phyloP scores from a whole-genome alignment of 2,329 filamentous ascomycete species.

The Fusarium keratoplasticum region DNA sequence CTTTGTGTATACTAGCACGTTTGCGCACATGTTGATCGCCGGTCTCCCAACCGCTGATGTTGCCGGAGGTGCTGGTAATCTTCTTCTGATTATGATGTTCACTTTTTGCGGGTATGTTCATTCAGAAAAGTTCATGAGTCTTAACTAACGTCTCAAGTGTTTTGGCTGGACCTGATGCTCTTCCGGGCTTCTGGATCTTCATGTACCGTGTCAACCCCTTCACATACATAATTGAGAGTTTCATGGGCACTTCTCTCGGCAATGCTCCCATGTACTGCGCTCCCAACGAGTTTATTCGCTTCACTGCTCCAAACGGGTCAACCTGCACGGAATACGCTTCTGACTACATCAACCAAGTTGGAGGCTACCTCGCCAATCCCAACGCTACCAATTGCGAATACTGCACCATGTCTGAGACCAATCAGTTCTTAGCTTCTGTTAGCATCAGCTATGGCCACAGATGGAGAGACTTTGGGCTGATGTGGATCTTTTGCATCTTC shows the following conservation, averaged over 20 bases:
- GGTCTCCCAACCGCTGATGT: too few relatives aligned
- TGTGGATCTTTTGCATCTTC: constrained; percentile 65
- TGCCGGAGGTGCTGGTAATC: too few relatives aligned
- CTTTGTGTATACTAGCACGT: constrained; percentile 74
- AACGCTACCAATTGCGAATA: constrained; percentile 56
- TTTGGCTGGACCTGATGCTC: constrained; percentile 66
- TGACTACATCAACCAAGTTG: constrained; percentile 56
- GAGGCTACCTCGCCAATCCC: constrained; percentile 57
- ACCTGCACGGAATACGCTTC: constrained; percentile 70
- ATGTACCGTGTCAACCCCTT: constrained; percentile 81
- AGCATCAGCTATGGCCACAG: constrained; percentile 60
- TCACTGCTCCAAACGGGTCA: constrained; percentile 65
- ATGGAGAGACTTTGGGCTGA: constrained; percentile 69
- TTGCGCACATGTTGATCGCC: constrained; percentile 70
- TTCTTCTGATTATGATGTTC: constrained; percentile 67
- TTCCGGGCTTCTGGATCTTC: constrained; percentile 82
- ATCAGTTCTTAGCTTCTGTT: constrained; percentile 53
- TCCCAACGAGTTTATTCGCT: constrained; percentile 70
- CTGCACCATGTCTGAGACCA: constrained; percentile 54
- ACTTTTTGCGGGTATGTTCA: constrained; percentile 73
- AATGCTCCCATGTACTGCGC: constrained; percentile 71
- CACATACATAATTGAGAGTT: constrained; percentile 76
- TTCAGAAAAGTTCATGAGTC: neutral
- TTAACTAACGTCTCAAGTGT: constrained; percentile 55
- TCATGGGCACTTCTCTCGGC: constrained; percentile 73